Evolutionary conservation across 345 rosid genomes (phyloP), one percentile per base, ranked within the genome.

Genomic region (Erysimum cheiranthoides): DNA sequence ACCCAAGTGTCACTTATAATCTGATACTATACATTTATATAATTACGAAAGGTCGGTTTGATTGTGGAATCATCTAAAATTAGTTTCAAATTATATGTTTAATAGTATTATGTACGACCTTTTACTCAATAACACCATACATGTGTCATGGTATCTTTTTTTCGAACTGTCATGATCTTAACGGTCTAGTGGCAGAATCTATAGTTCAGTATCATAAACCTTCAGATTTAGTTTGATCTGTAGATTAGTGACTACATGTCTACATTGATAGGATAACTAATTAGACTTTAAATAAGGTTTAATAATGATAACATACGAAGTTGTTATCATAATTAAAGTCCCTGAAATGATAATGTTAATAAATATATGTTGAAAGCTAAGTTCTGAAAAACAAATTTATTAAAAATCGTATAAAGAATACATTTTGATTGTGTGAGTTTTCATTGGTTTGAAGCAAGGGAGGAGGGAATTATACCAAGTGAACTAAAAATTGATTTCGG

Each of bases 1-100:
- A 58, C 27, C 66, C 68, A 61, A 60, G 30, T 61, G 68, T 71
- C 76, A 49, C 28, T 39, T 60, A 38, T 47, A 60, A 71, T 50
- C 14, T 28, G 43, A n/a, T 38, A 7, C 59, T 31, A 10, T 16
- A 18, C n/a, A 43, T 69, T 8, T 17, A 9, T n/a, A 30, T 39
- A 68, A 54, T 4, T 56, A 40, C 39, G 52, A 69, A 69, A 69
- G 39, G 40, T 30, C 16, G 1, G 42, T 69, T 56, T 42, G 17
- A 30, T 12, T 30, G 42, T 57, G n/a, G 21, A 70, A 58, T 18
- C 25, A 58, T 43, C 45, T 57, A 40, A 42, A 5, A 31, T 30
- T 40, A 6, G 13, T 27, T 39, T 39, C 7, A 31, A 6, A 11
- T 31, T 14, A 2, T 10, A 42, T 45, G 47, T 47, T 32, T 17